Base-by-base conservation (phyloP, 2,329 filamentous ascomycete genomes). In the Clarireedia sp. region DNA sequence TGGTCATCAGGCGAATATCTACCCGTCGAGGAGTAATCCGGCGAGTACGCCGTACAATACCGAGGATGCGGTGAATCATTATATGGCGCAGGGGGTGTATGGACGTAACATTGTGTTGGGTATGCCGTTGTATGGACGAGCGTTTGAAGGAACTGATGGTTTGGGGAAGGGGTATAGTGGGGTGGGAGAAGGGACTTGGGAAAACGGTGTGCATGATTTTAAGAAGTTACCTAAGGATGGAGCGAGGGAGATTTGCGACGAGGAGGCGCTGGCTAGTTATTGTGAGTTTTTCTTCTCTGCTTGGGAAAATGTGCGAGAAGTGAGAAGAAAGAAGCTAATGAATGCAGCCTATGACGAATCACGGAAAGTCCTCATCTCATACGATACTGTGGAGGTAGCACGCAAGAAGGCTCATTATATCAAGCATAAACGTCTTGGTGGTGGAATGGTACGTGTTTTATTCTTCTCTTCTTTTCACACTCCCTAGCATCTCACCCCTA, bases 91-190 rank as follows among this genome's bases (percentile, higher is more conserved):
- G 12, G 85, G 85, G 6, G 83, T 96, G 0, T 67, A 78, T 0
- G 68, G 83, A 0, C 67, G 76, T 58, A 96, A 96, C 72, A 81
- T 97, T 53, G 87, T 96, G 3, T 71, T 96, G 14, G 91, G 92
- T 2, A 92, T 96, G 87, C 91, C 92, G 2, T 75, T 97, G 12
- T 97, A 96, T 68, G 92, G 92, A 1, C 87, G 90, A 37, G 83
- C 89, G 0, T 97, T 96, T 69, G 78, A 83, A 63, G 81, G 83
- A 60, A 96, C 92, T 0, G 78, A 86, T 24, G 91, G 90, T 0
- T 79, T 82, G 0, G 92, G 92, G 1, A 70, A 75, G 33, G 72
- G 81, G 0, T 96, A 79, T 71, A 79, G 70, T 48, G 90, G 90
- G 6, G 77, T 89, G 8, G 91, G 90, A 1, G 77, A 84, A 54